These are phyloP conservation scores for Rhynchosporium agropyri DNA, from an alignment of 2,329 filamentous ascomycete genomes.

Conservation along the genomic window DNA sequence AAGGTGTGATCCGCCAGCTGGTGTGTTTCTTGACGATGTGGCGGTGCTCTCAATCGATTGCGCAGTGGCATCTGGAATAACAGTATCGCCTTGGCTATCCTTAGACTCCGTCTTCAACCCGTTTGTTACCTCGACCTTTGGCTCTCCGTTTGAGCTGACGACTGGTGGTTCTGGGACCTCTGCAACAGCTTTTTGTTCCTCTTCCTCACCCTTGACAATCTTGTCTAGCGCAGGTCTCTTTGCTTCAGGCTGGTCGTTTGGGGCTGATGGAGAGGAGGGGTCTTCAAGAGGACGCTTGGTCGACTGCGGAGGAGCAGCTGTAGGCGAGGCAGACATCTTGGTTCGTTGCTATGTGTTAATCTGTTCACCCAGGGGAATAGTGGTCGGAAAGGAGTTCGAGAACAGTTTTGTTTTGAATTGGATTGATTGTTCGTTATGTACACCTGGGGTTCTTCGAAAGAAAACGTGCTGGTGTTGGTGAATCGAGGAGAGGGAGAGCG, in stretches of 20 bases:
- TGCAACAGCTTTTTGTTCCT: slow-evolving; percentile 46
- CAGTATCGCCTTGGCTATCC: slow-evolving; percentile 68
- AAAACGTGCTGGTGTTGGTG: slow-evolving; percentile 84
- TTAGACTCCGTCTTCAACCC: slow-evolving; percentile 54
- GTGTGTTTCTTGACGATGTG: slow-evolving; percentile 43
- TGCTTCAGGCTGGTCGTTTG: slow-evolving; percentile 91
- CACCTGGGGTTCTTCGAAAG: slow-evolving; percentile 84
- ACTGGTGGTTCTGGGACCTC: slow-evolving; percentile 46
- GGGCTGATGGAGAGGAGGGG: slow-evolving; percentile 89
- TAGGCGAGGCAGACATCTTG: slow-evolving; percentile 75
- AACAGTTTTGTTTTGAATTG: slow-evolving; percentile 47
- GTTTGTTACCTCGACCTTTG: slow-evolving; percentile 45
- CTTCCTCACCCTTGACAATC: slow-evolving; percentile 68
- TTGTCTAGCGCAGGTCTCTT: slow-evolving; percentile 97
- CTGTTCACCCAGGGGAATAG: slow-evolving; percentile 45
- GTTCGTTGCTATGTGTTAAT: slow-evolving; percentile 45
- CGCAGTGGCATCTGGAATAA: slow-evolving; percentile 61
- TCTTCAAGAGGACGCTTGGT: slow-evolving; percentile 95
- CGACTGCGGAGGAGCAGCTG: slow-evolving; percentile 64
- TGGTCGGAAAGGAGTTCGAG: slow-evolving; percentile 49
- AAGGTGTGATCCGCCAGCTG: slow-evolving; percentile 48
- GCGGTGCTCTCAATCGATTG: slow-evolving; percentile 56
- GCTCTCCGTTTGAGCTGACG: slow-evolving; percentile 51
- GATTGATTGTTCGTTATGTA: slow-evolving; percentile 68
- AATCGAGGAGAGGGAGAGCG: slow-evolving; percentile 42